phyloP scores from a whole-genome alignment of 2,329 filamentous ascomycete genomes.

The Truncatella angustata region DNA sequence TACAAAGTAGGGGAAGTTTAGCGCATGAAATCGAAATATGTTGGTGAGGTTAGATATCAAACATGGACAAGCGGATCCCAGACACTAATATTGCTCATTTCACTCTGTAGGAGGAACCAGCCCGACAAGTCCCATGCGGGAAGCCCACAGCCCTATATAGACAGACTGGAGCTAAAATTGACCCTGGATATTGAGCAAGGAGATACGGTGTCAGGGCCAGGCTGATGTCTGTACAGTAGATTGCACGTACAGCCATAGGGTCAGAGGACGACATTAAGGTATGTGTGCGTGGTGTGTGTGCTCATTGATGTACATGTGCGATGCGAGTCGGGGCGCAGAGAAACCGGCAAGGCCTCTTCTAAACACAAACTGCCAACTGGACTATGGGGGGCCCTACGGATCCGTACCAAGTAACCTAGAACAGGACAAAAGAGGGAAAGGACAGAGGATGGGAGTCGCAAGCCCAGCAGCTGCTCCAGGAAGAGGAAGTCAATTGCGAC shows the following conservation, averaged over 20 bases:
- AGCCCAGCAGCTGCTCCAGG: too few species aligned
- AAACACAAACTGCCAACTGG: neutral
- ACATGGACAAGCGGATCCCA: conserved; percentile 5
- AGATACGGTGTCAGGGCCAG: neutral
- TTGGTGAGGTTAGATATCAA: neutral
- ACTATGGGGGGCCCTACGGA: neutral
- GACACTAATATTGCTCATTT: conserved; percentile 15
- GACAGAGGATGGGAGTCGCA: neutral
- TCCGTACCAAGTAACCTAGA: neutral
- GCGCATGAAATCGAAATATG: conserved; percentile 4
- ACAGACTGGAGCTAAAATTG: conserved; percentile 10
- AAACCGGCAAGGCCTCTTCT: neutral
- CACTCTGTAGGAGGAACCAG: conserved; percentile 8
- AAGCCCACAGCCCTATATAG: conserved; percentile 16
- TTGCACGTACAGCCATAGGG: conserved; percentile 4
- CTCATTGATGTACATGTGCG: neutral
- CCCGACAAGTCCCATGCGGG: conserved; percentile 10
- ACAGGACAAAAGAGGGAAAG: conserved; percentile 7
- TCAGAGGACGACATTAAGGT: neutral
- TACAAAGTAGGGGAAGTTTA: too few species aligned
- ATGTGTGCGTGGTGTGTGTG: neutral
- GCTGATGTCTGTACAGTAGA: neutral
- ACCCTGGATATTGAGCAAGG: conserved; percentile 1
- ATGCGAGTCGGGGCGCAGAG: neutral
- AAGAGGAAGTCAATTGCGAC: neutral